Evolutionary conservation across 2,329 filamentous ascomycete genomes (phyloP), one percentile per base, ranked within the genome.

Genomic region (Trichoderma sp.): DNA sequence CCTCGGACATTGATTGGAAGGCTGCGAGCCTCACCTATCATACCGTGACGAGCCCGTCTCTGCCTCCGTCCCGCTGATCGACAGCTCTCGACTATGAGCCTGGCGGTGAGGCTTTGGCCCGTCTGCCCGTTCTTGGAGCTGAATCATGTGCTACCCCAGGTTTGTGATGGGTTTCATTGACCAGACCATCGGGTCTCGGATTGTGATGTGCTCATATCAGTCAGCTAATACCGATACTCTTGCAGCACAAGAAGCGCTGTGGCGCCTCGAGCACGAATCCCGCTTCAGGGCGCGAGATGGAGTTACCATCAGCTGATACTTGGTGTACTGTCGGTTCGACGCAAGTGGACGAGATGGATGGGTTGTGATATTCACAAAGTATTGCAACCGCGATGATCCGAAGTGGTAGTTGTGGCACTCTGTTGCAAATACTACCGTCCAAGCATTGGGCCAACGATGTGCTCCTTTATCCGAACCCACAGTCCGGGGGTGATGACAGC

Each of bases 141-240:
- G 50, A 39, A 34, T 54, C 60, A 63, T 63, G 60, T 63, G 41
- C 50, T 55, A 55, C 50, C 41, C 24, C 50, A 54, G 43, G 28
- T 45, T 63, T 47, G 48, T 45, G 24, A 28, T 26, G 19, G 54
- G 50, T 47, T 26, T 14, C 50, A 41, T 44, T 39, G 41, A 55
- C 50, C 59, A 55, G 17, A 47, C 39, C 12, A 54, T 39, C 59
- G 59, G 59, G 26, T 41, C 50, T 39, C 14, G 19, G 9, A 28
- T 12, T 28, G 58, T 26, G 19, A 45, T 39, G 19, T 54, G n/a
- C 34, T 39, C 34, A 39, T 39, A 39, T 34, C 4, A 5, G n/a
- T 7, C 26, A 19, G 26, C 17, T 34, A 52, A 34, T 52, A n/a
- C 24, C n/a, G 34, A 39, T 39, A 14, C 34, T 39, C 12, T 14